phyloP scores from a whole-genome alignment of 1,284 basidiomycete species.

The Laetiporus sulphureus region DNA sequence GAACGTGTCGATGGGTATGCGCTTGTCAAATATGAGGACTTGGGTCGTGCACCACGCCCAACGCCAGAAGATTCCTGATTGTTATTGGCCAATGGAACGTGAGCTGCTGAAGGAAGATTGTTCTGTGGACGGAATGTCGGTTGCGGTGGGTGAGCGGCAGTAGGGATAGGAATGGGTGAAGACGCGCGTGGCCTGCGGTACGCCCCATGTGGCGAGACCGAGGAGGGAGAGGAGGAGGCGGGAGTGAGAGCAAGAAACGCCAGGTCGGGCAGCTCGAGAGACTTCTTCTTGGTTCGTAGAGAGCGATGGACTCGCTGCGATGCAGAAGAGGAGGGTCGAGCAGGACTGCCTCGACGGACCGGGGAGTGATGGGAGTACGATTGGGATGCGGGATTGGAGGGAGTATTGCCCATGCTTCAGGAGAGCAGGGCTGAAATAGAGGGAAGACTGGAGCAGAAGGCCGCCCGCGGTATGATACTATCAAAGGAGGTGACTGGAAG shows the following conservation, averaged over 20 bases:
- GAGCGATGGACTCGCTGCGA: slow-evolving; percentile 38
- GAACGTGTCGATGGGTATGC: slow-evolving; percentile 37
- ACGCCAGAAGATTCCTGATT: slow-evolving; percentile 1
- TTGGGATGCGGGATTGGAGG: slow-evolving; percentile 24
- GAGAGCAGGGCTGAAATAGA: slow-evolving; percentile 10
- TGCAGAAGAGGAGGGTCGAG: slow-evolving; percentile 13
- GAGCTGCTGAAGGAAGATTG: slow-evolving; percentile 28
- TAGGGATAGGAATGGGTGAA: slow-evolving; percentile 36
- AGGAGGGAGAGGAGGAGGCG: slow-evolving; percentile 31
- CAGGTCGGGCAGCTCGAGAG: slow-evolving; percentile 72
- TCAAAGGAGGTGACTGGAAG: slow-evolving; percentile 2
- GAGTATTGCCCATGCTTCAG: slow-evolving; percentile 29
- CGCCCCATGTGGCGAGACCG: slow-evolving; percentile 34
- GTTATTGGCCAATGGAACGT: slow-evolving; percentile 20
- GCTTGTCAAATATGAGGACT: slow-evolving; percentile 28
- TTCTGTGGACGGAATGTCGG: slow-evolving; percentile 27
- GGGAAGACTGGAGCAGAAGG: slow-evolving; percentile 6
- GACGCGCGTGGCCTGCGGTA: slow-evolving; percentile 34
- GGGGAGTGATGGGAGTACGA: slow-evolving; percentile 18
- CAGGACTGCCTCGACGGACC: slow-evolving; percentile 21
- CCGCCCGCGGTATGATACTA: slow-evolving; percentile 5
- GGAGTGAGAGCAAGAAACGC: slow-evolving; percentile 53
- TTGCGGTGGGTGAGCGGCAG: slow-evolving; percentile 36
- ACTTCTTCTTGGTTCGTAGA: slow-evolving; percentile 62
- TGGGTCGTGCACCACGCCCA: slow-evolving; percentile 15